phyloP scores from a whole-genome alignment of 148 eudicot genomes.

The Polygonum aviculare region DNA sequence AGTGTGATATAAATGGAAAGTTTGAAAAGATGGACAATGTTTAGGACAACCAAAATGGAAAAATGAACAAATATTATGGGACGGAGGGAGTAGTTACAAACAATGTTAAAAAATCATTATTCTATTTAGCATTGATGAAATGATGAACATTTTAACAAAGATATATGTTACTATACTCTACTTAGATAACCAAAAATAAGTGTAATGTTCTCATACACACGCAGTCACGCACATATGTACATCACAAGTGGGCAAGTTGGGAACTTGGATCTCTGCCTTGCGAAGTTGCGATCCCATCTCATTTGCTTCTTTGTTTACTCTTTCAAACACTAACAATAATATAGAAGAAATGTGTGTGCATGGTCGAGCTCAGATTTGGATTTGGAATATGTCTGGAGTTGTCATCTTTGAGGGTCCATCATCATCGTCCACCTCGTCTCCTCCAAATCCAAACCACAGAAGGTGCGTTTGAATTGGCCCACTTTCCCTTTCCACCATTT shows the following conservation, averaged over 20 bases:
- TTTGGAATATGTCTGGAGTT: neutral
- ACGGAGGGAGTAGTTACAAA: no score
- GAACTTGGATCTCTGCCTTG: neutral
- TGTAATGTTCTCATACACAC: no score
- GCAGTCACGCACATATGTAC: neutral
- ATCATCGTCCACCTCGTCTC: neutral
- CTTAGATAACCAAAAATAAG: no score
- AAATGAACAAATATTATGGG: no score
- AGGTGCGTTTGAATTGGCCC: conserved; percentile 3
- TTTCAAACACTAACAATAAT: neutral
- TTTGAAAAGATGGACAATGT: no score
- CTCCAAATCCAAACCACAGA: neutral
- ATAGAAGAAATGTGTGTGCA: neutral
- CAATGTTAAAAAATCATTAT: no score
- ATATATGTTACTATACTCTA: no score
- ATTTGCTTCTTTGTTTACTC: neutral
- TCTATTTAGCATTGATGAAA: no score
- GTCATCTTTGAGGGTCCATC: neutral
- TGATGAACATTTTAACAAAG: no score
- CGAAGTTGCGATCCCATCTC: neutral
- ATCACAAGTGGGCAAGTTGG: neutral
- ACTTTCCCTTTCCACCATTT: neutral
- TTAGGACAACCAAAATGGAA: no score
- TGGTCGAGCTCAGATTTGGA: neutral
- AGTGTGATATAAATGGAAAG: no score